phyloP scores from a whole-genome alignment of 345 rosid species.

The Balakata baccata region DNA sequence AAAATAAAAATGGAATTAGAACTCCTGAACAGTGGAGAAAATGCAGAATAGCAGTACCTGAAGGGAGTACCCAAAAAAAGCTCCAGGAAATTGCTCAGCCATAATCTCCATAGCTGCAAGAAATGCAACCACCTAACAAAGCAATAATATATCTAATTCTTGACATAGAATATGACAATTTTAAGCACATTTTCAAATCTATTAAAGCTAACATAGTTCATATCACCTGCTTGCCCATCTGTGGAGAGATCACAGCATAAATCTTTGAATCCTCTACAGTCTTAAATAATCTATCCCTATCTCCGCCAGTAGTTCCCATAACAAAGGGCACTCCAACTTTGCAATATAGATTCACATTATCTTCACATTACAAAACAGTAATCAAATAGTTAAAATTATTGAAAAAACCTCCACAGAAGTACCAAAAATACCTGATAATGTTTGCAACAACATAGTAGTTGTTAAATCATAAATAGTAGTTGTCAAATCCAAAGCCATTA shows the following conservation, averaged over 20 bases:
- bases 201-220: conserved; percentile 1
- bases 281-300: conserved; percentile 56
- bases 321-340: conserved; percentile 96
- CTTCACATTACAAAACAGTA: conserved; percentile 31
- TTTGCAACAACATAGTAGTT: neutral
- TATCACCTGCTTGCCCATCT: conserved; percentile 94
- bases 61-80: conserved; percentile 84
- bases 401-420: neutral
- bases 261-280: conserved; percentile 61
- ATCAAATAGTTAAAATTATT: neutral
- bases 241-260: conserved; percentile 94
- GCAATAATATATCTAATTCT: conserved; percentile 14
- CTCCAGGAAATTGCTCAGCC: conserved; percentile 97
- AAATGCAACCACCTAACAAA: conserved; percentile 83
- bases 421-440: neutral
- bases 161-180: conserved; percentile 16
- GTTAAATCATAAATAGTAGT: too few species aligned
- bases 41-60: conserved; percentile 43
- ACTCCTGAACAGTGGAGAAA: neutral
- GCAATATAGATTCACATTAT: conserved; percentile 73
- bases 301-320: conserved; percentile 98
- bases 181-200: neutral
- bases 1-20: neutral
- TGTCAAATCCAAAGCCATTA: neutral
- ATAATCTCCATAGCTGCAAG: conserved; percentile 96